These are phyloP conservation scores for Chrysosporium queenslandicum DNA, from an alignment of 2,329 filamentous ascomycete species.

Conservation along the genomic window DNA sequence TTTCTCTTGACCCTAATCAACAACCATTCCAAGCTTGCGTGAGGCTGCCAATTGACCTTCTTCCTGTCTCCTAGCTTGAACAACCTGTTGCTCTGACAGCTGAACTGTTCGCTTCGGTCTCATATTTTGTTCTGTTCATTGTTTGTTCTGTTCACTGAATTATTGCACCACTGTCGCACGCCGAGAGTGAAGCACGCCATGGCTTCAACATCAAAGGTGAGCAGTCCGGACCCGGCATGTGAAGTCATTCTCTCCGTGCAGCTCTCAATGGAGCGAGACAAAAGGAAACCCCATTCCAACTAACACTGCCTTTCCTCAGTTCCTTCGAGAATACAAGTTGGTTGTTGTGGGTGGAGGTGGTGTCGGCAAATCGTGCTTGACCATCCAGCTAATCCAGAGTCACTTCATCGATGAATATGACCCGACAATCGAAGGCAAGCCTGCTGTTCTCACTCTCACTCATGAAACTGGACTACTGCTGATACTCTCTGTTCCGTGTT, in stretches of 20 bases:
- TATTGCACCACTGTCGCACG: not conserved
- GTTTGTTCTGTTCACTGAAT: not conserved
- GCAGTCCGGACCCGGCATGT: not conserved
- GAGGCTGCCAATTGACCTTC: not conserved
- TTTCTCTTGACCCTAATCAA: not conserved
- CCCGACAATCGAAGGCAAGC: slow-evolving; percentile 85
- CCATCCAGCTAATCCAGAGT: slow-evolving; percentile 88
- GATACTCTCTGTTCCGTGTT: not conserved
- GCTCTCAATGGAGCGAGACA: not conserved
- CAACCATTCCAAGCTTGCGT: not conserved
- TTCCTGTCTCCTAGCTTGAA: too few relatives aligned
- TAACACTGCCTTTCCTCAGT: slow-evolving; percentile 42
- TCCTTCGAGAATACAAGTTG: slow-evolving; percentile 85
- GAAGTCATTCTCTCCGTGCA: not conserved
- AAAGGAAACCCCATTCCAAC: not conserved
- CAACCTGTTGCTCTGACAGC: too few relatives aligned
- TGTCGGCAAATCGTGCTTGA: slow-evolving; percentile 98
- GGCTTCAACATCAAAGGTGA: slow-evolving; percentile 11
- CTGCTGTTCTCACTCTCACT: slow-evolving; percentile 25
- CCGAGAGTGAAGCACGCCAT: slow-evolving; percentile 7
- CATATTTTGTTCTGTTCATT: not conserved
- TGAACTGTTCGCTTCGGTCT: too few relatives aligned
- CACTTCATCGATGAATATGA: slow-evolving; percentile 99
- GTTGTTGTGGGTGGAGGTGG: slow-evolving; percentile 97
- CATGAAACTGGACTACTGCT: not conserved